Evolutionary conservation across 306 rosid species (phyloP), one percentile per base, ranked within the genome.

Genomic region (Dryas drummondii): DNA sequence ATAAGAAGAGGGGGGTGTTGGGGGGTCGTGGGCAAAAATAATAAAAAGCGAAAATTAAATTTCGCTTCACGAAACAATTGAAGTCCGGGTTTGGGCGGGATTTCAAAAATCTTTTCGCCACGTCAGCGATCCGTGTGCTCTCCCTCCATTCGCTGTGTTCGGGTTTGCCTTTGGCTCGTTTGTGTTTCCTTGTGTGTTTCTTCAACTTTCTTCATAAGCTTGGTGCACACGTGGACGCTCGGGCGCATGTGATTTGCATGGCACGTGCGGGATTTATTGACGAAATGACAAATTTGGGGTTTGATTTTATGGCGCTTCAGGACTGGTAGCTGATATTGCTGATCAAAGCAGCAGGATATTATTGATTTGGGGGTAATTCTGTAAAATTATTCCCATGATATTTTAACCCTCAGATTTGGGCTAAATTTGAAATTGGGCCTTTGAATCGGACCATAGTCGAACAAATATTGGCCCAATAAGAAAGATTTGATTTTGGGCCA

Each of bases 51-150:
- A 74, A 79, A 84, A 84, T 81, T 76, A 44, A 58, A 72, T 64
- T 67, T 44, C 63, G 66, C 58, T 71, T 70, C 58, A 53, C 67
- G 71, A 73, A 85, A 75, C 57, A 86, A 85, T 87, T 87, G 90
- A 86, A 89, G 84, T 76, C 82, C 74, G 81, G 89, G 86, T 91
- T 91, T 91, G 70, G 96, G 98, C 98, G 96, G 97, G 98, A 93
- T 88, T 86, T 88, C 80, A 54, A 80, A 82, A 41, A 55, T 72
- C 15, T 76, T 73, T 75, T 61, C 5, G 82, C 91, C 90, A 90
- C 81, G 85, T 93, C 90, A 79, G 0, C 83, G 68, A 87, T 93
- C 97, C 86, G 80, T 57, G 87, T 67, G 87, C 17, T 63, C 3
- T 1, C 0, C 2, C 1, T 1, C 53, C 0, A 72, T 53, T 75